Base-by-base conservation (phyloP, 2,329 filamentous ascomycete species). In the Cryoendolithus antarcticus region DNA sequence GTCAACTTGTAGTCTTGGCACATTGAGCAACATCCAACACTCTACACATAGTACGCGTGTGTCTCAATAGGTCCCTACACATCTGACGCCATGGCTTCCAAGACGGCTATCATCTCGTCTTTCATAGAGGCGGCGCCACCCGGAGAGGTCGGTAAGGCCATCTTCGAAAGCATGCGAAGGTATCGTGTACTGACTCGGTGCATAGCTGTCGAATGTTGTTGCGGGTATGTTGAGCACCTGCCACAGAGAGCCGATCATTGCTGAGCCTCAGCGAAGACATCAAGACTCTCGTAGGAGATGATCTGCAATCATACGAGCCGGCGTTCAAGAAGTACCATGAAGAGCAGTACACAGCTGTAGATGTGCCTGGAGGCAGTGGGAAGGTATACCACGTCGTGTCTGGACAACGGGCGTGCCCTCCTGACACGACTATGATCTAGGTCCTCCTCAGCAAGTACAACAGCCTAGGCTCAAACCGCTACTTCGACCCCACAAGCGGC, bases 241-340 rank as follows among this genome's bases (percentile, higher is more conserved):
- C n/a, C 21, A 15, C 11, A 35, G n/a, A 15, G 11, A 35, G 35
- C 11, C 38, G 9, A 36, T 7, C 32, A 24, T 30, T 31, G n/a
- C 30, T 46, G 29, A 40, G 32, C 33, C 35, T 10, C 12, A 9
- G 36, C 43, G 46, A 62, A 93, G 91, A 94, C 60, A 93, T 98
- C 69, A 93, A 94, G 63, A 72, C 77, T 37, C 72, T 98, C 32
- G 86, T 86, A 11, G 68, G 75, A 45, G 76, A 82, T 50, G 76
- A 77, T 32, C 66, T 88, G 40, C 66, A 76, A 44, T 77, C 82
- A 48, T 80, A 95, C 38, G 74, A 72, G 4, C 83, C 86, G 1
- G 86, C 91, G 0, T 93, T 94, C 60, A 72, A 88, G 64, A 86
- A 82, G 63, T 96, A 98, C 73, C 95, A 96, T 55, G 89, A 98